Percentiles rank a stretch among this genome's conserved stretches.
These are phyloP conservation scores for Ophiostoma montium DNA, from an alignment of 2,329 filamentous ascomycete species.

Conservation along the genomic window DNA sequence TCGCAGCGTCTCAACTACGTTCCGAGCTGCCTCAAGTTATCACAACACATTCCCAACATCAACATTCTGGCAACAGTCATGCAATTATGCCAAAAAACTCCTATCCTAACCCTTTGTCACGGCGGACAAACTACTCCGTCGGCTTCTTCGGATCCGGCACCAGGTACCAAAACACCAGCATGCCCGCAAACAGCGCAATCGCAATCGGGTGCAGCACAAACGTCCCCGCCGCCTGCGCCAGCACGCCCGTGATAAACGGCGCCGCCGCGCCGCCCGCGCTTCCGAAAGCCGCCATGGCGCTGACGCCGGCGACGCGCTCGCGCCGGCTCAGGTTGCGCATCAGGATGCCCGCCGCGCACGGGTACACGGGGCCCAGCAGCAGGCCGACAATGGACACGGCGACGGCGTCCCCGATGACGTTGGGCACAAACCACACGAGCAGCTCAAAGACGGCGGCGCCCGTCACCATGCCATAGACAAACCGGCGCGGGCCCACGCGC, in stretches of 20 bases:
- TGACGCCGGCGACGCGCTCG: constrained; percentile 48
- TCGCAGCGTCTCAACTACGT: no score
- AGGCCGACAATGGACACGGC: constrained; percentile 57
- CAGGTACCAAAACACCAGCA: constrained; percentile 51
- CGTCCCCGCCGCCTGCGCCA: constrained; percentile 47
- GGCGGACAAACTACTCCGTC: constrained; percentile 37
- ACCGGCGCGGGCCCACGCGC: constrained; percentile 53
- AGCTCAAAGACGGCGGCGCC: constrained; percentile 55
- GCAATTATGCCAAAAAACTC: no score
- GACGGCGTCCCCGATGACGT: constrained; percentile 56
- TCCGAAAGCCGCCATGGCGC: constrained; percentile 55
- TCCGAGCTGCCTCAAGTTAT: no score
- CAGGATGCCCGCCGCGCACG: constrained; percentile 54
- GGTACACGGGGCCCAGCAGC: constrained; percentile 66
- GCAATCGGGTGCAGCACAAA: constrained; percentile 55
- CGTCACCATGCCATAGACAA: constrained; percentile 47
- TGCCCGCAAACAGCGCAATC: constrained; percentile 48
- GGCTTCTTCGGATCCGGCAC: constrained; percentile 46
- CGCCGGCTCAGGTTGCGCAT: constrained; percentile 42
- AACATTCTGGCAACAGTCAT: no score
- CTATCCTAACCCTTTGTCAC: no score
- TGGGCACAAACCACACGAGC: constrained; percentile 67
- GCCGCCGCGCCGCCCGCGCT: constrained; percentile 54
- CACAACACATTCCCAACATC: no score
- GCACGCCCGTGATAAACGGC: constrained; percentile 49